phyloP scores from a whole-genome alignment of 164 flowering plant genomes.

The Pachysandra terminalis region DNA sequence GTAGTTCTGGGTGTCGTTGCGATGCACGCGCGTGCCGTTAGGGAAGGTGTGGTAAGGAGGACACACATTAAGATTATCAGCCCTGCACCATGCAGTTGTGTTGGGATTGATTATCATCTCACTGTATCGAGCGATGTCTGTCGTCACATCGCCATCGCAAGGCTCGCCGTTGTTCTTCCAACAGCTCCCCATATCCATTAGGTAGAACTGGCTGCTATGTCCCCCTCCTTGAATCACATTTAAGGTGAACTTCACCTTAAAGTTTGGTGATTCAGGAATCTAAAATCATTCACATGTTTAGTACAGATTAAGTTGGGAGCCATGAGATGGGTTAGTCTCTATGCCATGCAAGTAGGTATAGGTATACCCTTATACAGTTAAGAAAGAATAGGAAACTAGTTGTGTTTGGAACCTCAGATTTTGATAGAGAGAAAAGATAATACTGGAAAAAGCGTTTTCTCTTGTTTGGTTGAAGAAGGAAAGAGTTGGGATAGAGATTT shows the following conservation, averaged over 20 bases:
- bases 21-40: constrained; percentile 39
- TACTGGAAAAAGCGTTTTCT: no score
- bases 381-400: no score
- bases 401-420: no score
- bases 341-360: no score
- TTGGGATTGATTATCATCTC: constrained; percentile 71
- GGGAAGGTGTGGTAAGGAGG: constrained; percentile 61
- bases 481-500: no score
- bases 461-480: no score
- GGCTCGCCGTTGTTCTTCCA: no score
- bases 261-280: constrained; percentile 38
- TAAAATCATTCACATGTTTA: constrained; percentile 7
- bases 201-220: constrained; percentile 37
- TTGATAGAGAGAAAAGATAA: no score
- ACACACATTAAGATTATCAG: constrained; percentile 31
- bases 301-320: no score
- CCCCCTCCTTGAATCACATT: constrained; percentile 36
- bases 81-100: constrained; percentile 42
- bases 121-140: constrained; percentile 63
- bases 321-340: no score
- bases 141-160: constrained; percentile 55
- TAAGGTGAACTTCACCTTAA: constrained; percentile 34
- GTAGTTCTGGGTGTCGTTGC: constrained; percentile 40
- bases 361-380: no score
- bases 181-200: constrained; percentile 44